These are phyloP conservation scores for Gossypium sturtianum DNA, from an alignment of 345 rosid genomes.

Conservation along the genomic window DNA sequence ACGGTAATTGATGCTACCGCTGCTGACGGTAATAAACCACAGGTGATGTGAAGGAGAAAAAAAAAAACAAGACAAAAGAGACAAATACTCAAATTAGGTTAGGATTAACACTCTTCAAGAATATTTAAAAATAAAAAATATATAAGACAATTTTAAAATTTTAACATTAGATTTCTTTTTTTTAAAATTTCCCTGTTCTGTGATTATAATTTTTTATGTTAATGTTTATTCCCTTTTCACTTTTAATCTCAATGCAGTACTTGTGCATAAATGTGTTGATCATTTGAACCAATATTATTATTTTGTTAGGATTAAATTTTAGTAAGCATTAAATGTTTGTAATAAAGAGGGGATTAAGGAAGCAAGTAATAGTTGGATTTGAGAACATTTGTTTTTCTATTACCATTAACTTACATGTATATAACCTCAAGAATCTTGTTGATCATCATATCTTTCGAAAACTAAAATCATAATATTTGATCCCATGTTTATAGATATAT, in stretches of 20 bases:
- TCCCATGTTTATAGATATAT: too few species aligned
- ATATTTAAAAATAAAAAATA: neutral
- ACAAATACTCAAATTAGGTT: neutral
- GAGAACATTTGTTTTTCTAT: too few species aligned
- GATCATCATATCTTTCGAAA: too few species aligned
- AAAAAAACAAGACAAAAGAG: neutral
- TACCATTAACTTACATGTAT: too few species aligned
- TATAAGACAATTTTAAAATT: neutral
- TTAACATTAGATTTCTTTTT: too few species aligned
- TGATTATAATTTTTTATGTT: neutral
- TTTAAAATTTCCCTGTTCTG: neutral
- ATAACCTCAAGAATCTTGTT: too few species aligned
- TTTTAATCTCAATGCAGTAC: neutral
- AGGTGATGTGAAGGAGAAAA: constrained; percentile 18
- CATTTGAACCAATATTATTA: neutral
- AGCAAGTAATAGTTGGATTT: too few species aligned
- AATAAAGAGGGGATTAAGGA: too few species aligned
- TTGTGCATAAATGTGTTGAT: constrained; percentile 17
- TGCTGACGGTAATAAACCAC: constrained; percentile 18
- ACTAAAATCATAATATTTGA: too few species aligned
- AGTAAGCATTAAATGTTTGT: neutral
- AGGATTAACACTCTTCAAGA: neutral
- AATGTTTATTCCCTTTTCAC: neutral
- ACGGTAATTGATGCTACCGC: constrained; percentile 30
- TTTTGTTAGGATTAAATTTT: neutral